Conservation (phyloP, 257 asterid species). For the Plantago ovata region DNA sequence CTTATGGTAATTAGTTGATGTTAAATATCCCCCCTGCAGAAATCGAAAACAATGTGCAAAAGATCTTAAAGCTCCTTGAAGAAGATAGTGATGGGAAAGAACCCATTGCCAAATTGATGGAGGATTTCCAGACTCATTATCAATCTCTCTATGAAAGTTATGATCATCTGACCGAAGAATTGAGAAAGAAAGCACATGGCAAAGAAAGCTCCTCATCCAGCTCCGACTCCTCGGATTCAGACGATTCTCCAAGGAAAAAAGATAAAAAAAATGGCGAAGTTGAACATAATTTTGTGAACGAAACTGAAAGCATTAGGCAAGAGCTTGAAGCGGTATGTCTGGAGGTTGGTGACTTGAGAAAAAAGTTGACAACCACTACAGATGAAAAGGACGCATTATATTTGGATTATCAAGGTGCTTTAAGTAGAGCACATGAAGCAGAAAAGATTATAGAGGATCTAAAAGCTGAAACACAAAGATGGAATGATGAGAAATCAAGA, state of each 20-base stretch:
- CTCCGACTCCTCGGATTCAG: conserved; percentile 72
- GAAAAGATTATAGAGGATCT: conserved; percentile 30
- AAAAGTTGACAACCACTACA: conserved; percentile 31
- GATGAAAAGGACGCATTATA: conserved; percentile 47
- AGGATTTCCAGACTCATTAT: conserved; percentile 50
- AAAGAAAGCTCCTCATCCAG: conserved; percentile 51
- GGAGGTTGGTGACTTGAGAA: conserved; percentile 46
- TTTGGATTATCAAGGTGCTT: conserved; percentile 35
- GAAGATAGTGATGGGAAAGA: conserved; percentile 40
- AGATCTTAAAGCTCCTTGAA: conserved; percentile 41
- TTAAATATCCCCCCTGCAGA: conserved; percentile 43
- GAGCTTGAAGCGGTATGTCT: conserved; percentile 43
- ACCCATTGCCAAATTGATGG: conserved; percentile 36
- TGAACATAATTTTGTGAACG: conserved; percentile 23
- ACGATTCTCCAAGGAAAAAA: conserved; percentile 35
- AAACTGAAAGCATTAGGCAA: conserved; percentile 30
- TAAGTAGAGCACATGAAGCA: conserved; percentile 35
- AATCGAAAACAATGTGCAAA: conserved; percentile 61
- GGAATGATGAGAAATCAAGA: conserved; percentile 37
- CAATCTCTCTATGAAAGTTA: conserved; percentile 63
- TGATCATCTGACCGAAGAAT: conserved; percentile 58
- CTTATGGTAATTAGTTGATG: background rate
- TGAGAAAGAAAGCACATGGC: conserved; percentile 44
- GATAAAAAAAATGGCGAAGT: conserved; percentile 38
- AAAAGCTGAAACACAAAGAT: conserved; percentile 29